Evolutionary conservation across 1,284 basidiomycete genomes (phyloP).

Genomic region (Phenoliferia sp.): DNA sequence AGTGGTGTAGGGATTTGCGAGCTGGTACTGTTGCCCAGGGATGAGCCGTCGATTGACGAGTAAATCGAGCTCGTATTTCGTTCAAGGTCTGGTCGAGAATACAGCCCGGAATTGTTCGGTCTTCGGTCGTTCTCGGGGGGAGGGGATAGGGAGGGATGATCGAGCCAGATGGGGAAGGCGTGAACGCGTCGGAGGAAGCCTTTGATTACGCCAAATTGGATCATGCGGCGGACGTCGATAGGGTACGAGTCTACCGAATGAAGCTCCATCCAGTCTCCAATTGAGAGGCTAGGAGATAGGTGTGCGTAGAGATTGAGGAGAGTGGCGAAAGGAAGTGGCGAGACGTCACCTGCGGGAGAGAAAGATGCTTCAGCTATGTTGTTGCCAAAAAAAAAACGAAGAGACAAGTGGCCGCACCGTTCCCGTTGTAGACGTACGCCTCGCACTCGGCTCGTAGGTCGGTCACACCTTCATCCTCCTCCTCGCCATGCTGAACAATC

Average conservation of each 20-base stretch:
- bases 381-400: neutral
- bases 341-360: constrained; percentile 5
- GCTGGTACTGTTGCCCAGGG: neutral
- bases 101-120: neutral
- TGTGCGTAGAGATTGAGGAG: constrained; percentile 80
- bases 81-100: neutral
- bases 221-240: constrained; percentile 87
- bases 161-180: constrained; percentile 69
- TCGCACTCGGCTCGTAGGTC: constrained; percentile 34
- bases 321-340: constrained; percentile 41
- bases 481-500: constrained; percentile 21
- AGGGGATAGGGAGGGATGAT: constrained; percentile 24
- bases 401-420: constrained; percentile 6
- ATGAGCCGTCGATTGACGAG: neutral
- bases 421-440: constrained; percentile 31
- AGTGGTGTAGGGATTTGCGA: neutral
- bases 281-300: constrained; percentile 74
- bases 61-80: constrained; percentile 1
- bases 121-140: neutral
- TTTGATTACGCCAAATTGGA: constrained; percentile 99
- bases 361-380: neutral
- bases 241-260: constrained; percentile 65
- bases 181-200: constrained; percentile 90
- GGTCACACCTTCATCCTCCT: constrained; percentile 29
- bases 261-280: constrained; percentile 83